phyloP scores from a whole-genome alignment of 768 basidiomycete species.

The Artomyces pyxidatus region DNA sequence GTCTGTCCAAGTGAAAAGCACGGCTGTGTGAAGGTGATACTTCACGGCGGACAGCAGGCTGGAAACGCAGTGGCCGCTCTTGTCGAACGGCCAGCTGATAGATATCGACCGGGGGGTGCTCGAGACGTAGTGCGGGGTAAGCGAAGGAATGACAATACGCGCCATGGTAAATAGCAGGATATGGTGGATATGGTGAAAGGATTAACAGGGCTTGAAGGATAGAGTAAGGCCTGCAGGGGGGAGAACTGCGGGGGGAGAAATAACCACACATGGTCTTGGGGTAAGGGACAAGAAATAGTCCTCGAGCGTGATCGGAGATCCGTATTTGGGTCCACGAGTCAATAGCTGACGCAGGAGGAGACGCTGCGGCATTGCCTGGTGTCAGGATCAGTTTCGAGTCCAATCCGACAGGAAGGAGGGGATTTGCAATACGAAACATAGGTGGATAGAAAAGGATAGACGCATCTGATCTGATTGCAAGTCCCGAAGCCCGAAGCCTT shows the following conservation, averaged over 20 bases:
- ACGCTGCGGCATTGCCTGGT: neutral
- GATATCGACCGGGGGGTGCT: constrained; percentile 11
- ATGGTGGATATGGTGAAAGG: neutral
- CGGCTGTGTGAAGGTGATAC: constrained; percentile 16
- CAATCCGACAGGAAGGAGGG: neutral
- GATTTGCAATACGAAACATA: neutral
- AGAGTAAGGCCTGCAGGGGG: neutral
- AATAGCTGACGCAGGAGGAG: neutral
- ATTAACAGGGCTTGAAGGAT: neutral
- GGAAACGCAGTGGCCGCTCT: constrained; percentile 2
- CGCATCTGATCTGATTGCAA: neutral
- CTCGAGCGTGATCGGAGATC: neutral
- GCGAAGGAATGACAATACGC: constrained; percentile 12
- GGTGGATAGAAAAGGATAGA: neutral
- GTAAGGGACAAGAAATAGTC: neutral
- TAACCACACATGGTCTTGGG: neutral
- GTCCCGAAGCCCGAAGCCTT: neutral
- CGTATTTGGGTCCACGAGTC: neutral
- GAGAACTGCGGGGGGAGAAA: neutral
- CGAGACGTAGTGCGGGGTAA: constrained; percentile 9
- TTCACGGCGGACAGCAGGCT: constrained; percentile 4
- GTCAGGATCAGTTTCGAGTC: neutral
- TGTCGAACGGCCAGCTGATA: constrained; percentile 8
- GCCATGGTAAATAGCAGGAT: constrained; percentile 3
- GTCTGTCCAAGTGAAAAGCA: constrained; percentile 24